phyloP scores from a whole-genome alignment of 2,329 filamentous ascomycete genomes.

The Albophoma yamanashiensis region DNA sequence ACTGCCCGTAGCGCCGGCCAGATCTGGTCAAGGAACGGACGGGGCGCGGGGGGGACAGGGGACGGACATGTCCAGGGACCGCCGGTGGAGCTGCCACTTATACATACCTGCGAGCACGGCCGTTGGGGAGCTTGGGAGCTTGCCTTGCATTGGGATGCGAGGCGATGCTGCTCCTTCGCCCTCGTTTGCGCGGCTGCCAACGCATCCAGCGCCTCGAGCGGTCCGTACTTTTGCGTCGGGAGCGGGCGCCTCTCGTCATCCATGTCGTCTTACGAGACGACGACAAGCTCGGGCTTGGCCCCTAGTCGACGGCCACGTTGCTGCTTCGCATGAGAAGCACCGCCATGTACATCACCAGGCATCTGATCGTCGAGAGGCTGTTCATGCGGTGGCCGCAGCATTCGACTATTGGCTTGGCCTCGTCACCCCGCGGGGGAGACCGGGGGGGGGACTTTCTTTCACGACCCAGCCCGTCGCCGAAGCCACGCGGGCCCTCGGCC shows the following conservation, averaged over 20 bases:
- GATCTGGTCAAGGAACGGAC: no score
- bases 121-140: no score
- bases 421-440: not conserved
- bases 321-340: not conserved
- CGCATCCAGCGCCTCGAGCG: not conserved
- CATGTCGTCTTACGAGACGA: not conserved
- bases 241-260: no score
- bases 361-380: not conserved
- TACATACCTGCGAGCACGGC: not conserved
- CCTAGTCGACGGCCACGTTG: not conserved
- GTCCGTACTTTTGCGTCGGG: not conserved
- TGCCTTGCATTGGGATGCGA: not conserved
- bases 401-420: no score
- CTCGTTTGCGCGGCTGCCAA: not conserved
- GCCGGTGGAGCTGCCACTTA: not conserved
- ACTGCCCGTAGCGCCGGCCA: no score
- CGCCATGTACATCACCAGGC: not conserved
- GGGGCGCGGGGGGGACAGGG: not conserved
- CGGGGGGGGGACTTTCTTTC: not conserved
- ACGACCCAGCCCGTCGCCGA: not conserved
- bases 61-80: not conserved
- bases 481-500: not conserved
- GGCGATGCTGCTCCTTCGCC: not conserved
- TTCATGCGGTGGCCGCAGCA: not conserved
- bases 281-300: not conserved